These are phyloP conservation scores for Eucalyptus rudis DNA, from an alignment of 345 rosid species.

Conservation along the genomic window DNA sequence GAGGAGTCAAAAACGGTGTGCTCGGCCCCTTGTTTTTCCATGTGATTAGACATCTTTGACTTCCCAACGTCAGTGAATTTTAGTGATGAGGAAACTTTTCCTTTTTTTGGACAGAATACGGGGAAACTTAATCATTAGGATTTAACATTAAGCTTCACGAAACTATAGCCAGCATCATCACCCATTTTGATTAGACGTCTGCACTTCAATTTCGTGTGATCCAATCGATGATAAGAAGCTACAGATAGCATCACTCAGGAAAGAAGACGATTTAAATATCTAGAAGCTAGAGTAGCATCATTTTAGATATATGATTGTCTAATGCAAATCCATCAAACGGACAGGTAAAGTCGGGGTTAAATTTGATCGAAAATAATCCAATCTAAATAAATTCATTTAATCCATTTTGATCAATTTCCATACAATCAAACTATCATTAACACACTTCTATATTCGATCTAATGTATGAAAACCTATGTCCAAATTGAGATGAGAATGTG, in stretches of 20 bases:
- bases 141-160: not conserved
- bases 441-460: no score
- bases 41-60: not conserved
- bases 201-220: not conserved
- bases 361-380: no score
- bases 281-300: not conserved
- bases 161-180: not conserved
- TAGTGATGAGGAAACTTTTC: no score
- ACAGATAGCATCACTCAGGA: no score
- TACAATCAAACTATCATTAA: no score
- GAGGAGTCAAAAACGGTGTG: not conserved
- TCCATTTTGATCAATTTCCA: no score
- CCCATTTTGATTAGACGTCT: not conserved
- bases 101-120: not conserved
- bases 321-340: no score
- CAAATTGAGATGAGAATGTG: no score
- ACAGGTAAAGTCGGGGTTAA: accelerated
- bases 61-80: not conserved
- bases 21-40: not conserved
- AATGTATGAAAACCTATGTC: no score
- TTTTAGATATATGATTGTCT: no score
- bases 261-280: not conserved
- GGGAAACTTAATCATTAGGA: not conserved
- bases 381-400: no score
- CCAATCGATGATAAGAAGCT: not conserved